phyloP scores from a whole-genome alignment of 805 yeast genomes.

The Ogataea henricii region DNA sequence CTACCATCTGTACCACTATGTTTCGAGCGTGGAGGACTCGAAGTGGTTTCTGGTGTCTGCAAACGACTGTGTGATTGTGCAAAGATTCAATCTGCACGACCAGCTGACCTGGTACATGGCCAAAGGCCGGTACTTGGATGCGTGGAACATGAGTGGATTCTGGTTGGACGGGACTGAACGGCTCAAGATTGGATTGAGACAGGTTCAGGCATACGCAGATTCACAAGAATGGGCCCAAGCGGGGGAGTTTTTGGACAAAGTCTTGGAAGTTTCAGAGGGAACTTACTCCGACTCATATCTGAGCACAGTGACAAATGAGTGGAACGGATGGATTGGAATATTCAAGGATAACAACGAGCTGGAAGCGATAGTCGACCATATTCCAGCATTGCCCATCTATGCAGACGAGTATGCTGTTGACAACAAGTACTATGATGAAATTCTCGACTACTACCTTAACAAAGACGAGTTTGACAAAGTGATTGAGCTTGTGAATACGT shows the following conservation, averaged over 20 bases:
- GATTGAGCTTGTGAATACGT: conserved; percentile 44
- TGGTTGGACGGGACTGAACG: conserved; percentile 53
- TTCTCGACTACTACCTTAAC: conserved; percentile 49
- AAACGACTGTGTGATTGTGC: conserved; percentile 75
- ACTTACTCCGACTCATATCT: conserved; percentile 23
- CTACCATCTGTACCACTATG: conserved; percentile 62
- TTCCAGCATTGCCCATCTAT: conserved; percentile 52
- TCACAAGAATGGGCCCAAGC: conserved; percentile 58
- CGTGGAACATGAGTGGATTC: conserved; percentile 76
- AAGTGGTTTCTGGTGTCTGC: conserved; percentile 76
- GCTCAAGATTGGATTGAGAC: conserved; percentile 59
- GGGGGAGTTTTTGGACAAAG: conserved; percentile 47
- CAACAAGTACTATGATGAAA: conserved; percentile 44
- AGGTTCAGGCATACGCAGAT: conserved; percentile 46
- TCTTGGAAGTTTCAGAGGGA: conserved; percentile 34
- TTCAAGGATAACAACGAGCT: conserved; percentile 52
- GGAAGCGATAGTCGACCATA: conserved; percentile 45
- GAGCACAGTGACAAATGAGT: conserved; percentile 41
- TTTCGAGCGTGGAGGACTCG: conserved; percentile 36
- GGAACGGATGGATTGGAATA: conserved; percentile 65
- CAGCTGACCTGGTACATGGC: conserved; percentile 72
- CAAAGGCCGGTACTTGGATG: conserved; percentile 55
- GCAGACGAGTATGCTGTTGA: conserved; percentile 31
- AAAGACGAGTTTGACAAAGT: conserved; percentile 40
- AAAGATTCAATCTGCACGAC: conserved; percentile 69